Percentiles rank a stretch among this genome's conserved stretches.
Evolutionary conservation across 2,329 filamentous ascomycete species (phyloP).

Genomic region (Venturia aucupariae): DNA sequence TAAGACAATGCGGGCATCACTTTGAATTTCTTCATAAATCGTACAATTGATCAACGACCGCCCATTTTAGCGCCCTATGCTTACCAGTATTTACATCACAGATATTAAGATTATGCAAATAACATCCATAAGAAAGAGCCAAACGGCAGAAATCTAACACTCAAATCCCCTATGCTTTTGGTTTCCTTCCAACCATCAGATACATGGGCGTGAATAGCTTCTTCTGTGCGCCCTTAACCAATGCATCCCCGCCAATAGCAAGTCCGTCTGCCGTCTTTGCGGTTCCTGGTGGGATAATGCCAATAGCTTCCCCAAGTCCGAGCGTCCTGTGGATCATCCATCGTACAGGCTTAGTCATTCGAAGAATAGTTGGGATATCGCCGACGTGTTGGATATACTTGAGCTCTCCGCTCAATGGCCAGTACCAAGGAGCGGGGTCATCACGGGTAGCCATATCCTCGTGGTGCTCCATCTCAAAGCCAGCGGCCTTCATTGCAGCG

Average conservation of each 20-base stretch:
- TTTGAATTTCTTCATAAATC: not conserved
- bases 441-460: constrained; percentile 77
- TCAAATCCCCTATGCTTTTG: not conserved
- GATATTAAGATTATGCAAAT: constrained; percentile 7
- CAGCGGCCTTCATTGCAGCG: constrained; percentile 73
- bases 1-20: not conserved
- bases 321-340: constrained; percentile 66
- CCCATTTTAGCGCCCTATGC: not conserved
- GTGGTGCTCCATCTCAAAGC: constrained; percentile 73
- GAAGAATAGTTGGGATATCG: constrained; percentile 73
- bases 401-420: constrained; percentile 77
- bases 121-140: not conserved
- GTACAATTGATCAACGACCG: not conserved
- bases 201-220: constrained; percentile 84
- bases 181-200: constrained; percentile 50
- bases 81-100: not conserved
- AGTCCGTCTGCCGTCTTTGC: constrained; percentile 93
- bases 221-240: constrained; percentile 77
- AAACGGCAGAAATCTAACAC: not conserved
- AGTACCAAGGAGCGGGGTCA: constrained; percentile 80
- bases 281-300: constrained; percentile 70
- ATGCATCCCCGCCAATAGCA: constrained; percentile 68
- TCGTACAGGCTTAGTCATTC: constrained; percentile 83
- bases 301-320: constrained; percentile 63
- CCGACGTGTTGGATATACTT: constrained; percentile 70